These are phyloP conservation scores for Omphalotus olearius DNA, from an alignment of 1,284 basidiomycete species.

Conservation along the genomic window DNA sequence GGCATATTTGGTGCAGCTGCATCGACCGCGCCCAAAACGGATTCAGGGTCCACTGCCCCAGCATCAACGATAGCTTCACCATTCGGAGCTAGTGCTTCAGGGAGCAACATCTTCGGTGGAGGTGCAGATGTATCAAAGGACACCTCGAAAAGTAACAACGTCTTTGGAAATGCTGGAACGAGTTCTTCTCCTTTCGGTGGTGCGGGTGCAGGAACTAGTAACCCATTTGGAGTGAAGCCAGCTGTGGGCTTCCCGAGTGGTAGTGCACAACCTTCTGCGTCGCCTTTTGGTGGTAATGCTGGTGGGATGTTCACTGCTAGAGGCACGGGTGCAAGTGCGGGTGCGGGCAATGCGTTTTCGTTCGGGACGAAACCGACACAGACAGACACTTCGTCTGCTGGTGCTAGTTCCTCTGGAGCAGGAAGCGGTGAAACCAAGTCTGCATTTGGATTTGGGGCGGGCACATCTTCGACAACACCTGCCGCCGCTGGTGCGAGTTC, in stretches of 20 bases:
- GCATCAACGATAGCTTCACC: neutral
- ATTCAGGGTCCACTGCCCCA: neutral
- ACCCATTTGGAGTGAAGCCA: neutral
- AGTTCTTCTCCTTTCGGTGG: neutral
- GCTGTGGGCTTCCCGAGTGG: neutral
- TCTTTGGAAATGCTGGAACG: neutral
- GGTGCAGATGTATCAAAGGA: neutral
- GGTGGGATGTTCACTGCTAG: neutral
- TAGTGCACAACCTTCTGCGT: constrained; percentile 5
- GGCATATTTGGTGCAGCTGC: constrained; percentile 11
- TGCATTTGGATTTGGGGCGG: constrained; percentile 1
- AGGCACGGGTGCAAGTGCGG: neutral
- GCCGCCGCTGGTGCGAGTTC: constrained; percentile 10
- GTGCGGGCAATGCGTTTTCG: neutral
- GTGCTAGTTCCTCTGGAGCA: neutral
- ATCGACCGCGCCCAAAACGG: neutral
- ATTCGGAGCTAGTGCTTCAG: constrained; percentile 2
- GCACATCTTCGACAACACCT: constrained; percentile 7
- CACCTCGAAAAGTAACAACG: neutral
- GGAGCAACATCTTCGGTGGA: neutral
- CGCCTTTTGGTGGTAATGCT: constrained; percentile 10
- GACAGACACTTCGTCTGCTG: neutral
- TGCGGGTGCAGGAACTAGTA: neutral
- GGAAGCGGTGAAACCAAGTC: neutral
- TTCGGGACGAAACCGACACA: neutral